Evolutionary conservation across 2,329 filamentous ascomycete species (phyloP), one percentile per base, ranked within the genome.

Genomic region (Parastagonospora nodorum): DNA sequence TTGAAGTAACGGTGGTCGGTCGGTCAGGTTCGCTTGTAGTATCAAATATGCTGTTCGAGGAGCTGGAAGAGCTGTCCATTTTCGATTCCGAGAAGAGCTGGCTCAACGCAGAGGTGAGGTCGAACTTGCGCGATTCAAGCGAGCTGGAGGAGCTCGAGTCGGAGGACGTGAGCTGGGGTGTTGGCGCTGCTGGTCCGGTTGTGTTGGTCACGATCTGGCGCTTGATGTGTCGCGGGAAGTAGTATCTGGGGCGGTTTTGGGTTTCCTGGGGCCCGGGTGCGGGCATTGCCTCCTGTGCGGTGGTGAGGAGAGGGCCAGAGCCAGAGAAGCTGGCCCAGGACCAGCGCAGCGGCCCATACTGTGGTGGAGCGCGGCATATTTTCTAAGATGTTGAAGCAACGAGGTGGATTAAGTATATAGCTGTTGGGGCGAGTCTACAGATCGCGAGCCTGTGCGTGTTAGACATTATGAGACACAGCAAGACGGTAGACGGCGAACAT

Each of bases 241-340:
- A 79, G 71, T 79, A 79, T 58, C 72, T 69, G 19, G 77, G 77
- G 37, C 61, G 66, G 24, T 48, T 58, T 42, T 69, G 60, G 50
- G 72, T 69, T 55, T 69, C 56, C 59, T 69, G 58, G 45, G 72
- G 68, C 24, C 64, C 62, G 51, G 71, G 66, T 60, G 78, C 78
- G 52, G 78, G 78, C 67, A 78, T 77, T 51, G 78, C 77, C 63
- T 80, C 77, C n/a, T n/a, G n/a, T 46, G 78, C 78, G 37, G 72
- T 76, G 27, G 77, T 77, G 58, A 78, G 70, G 38, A 74, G 60
- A 6, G 75, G 73, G 46, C 75, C 75, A 51, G 77, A 77, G 64
- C 75, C 75, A 53, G 77, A 78, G 64, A 79, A 67, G 53, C 66
- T 72, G 48, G 68, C 68, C 68, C 58, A 79, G 65, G 48, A 76